These are phyloP conservation scores for Candida gorgasii DNA, from an alignment of 805 yeast genomes.

Conservation along the genomic window DNA sequence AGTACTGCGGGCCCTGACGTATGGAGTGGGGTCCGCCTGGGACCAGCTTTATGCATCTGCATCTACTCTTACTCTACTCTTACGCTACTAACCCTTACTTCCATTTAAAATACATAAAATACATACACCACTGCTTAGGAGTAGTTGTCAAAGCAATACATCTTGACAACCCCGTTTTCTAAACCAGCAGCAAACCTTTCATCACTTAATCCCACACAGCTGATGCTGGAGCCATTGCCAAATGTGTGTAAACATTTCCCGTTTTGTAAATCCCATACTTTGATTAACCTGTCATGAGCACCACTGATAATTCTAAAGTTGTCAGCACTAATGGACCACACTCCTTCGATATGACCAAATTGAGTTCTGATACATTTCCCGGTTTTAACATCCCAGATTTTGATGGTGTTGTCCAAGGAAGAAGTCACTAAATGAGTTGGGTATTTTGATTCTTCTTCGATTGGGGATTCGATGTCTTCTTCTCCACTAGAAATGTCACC, in stretches of 20 bases:
- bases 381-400: slow-evolving; percentile 84
- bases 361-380: slow-evolving; percentile 91
- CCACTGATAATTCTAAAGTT: slow-evolving; percentile 93
- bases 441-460: slow-evolving; percentile 25
- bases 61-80: neutral
- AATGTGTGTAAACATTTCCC: slow-evolving; percentile 95
- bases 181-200: slow-evolving; percentile 88
- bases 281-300: slow-evolving; percentile 86
- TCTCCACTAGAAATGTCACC: slow-evolving; percentile 11
- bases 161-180: slow-evolving; percentile 82
- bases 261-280: slow-evolving; percentile 93
- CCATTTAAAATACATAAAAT: neutral
- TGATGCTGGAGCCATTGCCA: slow-evolving; percentile 60
- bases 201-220: slow-evolving; percentile 85
- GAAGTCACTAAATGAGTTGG: slow-evolving; percentile 88
- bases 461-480: slow-evolving; percentile 22
- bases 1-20: no score
- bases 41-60: no score
- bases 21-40: no score
- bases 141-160: slow-evolving; percentile 68
- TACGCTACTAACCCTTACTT: neutral
- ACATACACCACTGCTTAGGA: neutral
- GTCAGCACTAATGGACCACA: slow-evolving; percentile 96
- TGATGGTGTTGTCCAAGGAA: slow-evolving; percentile 89
- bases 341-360: slow-evolving; percentile 98